These are phyloP conservation scores for Globisporangium radiosum DNA, from an alignment of 352 stramenopile species.

Conservation along the genomic window DNA sequence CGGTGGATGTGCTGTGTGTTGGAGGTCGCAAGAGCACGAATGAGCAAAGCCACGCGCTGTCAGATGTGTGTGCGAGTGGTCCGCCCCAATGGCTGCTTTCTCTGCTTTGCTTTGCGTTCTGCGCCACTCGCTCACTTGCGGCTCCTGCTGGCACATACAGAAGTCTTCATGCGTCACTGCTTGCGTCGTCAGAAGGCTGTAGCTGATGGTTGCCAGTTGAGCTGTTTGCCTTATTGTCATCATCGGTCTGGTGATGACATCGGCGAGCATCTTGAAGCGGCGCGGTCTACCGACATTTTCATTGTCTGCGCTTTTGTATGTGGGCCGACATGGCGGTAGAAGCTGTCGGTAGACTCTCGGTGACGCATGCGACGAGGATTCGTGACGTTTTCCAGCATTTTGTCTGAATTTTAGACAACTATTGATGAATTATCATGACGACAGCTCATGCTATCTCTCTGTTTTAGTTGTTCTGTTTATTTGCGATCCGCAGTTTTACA, in stretches of 20 bases:
- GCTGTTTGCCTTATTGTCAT: too few relatives aligned
- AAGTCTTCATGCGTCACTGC: too few relatives aligned
- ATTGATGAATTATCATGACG: too few relatives aligned
- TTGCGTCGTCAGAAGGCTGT: background rate
- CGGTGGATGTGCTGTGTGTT: background rate
- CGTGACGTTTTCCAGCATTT: too few relatives aligned
- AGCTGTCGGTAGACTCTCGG: background rate
- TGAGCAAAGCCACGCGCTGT: slow-evolving; percentile 2
- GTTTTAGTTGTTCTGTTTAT: too few relatives aligned
- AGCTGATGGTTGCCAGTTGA: background rate
- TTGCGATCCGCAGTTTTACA: too few relatives aligned
- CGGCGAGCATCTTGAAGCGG: background rate
- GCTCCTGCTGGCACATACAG: too few relatives aligned
- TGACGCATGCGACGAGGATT: background rate
- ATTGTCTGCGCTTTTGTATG: background rate
- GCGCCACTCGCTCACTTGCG: too few relatives aligned
- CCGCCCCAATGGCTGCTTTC: too few relatives aligned
- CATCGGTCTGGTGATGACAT: background rate
- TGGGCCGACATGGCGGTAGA: background rate
- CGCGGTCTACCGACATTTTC: background rate
- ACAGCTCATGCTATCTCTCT: too few relatives aligned
- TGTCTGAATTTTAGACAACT: too few relatives aligned
- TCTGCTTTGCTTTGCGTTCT: too few relatives aligned
- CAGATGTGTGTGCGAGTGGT: background rate
- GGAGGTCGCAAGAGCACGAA: slow-evolving; percentile 1